phyloP scores from a whole-genome alignment of 306 rosid species.

The Betula pendula region DNA sequence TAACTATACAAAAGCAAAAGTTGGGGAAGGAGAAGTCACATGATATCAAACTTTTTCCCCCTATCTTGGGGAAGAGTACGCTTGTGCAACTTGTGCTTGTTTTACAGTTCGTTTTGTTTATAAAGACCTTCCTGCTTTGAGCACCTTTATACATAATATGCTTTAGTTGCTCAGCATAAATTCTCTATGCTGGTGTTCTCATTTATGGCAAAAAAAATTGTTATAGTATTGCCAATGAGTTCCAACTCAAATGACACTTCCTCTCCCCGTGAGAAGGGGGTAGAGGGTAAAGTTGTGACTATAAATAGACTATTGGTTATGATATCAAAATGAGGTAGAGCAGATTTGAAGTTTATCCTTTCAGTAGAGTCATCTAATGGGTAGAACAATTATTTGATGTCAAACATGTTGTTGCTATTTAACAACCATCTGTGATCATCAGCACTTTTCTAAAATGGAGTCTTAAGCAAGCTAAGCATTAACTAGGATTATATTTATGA shows the following conservation, averaged over 20 bases:
- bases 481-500: slow-evolving; percentile 2
- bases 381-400: slow-evolving; percentile 4
- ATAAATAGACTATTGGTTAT: background rate
- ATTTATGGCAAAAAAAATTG: background rate
- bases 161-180: background rate
- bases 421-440: background rate
- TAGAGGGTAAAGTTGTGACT: too few relatives aligned
- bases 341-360: background rate
- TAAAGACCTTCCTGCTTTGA: background rate
- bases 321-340: background rate
- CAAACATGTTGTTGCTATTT: background rate
- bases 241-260: too few relatives aligned
- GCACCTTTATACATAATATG: background rate
- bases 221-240: too few relatives aligned
- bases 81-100: background rate
- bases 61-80: background rate
- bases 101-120: background rate
- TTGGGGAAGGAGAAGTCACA: background rate
- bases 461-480: slow-evolving; percentile 1
- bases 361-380: slow-evolving; percentile 8
- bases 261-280: too few relatives aligned
- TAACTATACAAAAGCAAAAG: background rate
- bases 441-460: background rate
- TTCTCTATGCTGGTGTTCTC: background rate
- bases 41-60: background rate